Evolutionary conservation across 208 protist genomes (phyloP).

Genomic region (Novymonas esmeraldas): DNA sequence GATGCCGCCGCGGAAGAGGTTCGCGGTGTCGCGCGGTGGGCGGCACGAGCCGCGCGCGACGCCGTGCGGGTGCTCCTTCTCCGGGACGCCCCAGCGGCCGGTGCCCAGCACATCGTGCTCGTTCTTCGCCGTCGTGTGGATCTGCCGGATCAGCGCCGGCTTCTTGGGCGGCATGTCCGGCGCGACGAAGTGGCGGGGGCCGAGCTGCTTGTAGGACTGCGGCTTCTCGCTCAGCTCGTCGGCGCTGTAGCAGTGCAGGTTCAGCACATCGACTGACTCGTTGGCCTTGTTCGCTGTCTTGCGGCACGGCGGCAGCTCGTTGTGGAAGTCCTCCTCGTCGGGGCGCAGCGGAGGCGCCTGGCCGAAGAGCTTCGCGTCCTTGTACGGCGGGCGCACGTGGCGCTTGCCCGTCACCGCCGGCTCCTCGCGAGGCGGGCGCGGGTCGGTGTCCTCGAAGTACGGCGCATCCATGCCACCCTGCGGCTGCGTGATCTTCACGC

Average conservation of each 20-base stretch:
- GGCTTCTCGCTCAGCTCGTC: slow-evolving; percentile 69
- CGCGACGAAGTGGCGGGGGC: slow-evolving; percentile 57
- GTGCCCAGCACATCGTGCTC: slow-evolving; percentile 85
- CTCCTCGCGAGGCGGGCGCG: slow-evolving; percentile 41
- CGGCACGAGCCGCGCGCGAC: slow-evolving; percentile 45
- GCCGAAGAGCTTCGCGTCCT: slow-evolving; percentile 34
- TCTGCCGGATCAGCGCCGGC: slow-evolving; percentile 48
- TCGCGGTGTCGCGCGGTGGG: slow-evolving; percentile 49
- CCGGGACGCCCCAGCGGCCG: slow-evolving; percentile 56
- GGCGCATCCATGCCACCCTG: slow-evolving; percentile 46
- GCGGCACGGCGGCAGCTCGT: slow-evolving; percentile 33
- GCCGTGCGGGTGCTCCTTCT: slow-evolving; percentile 40
- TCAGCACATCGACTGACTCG: slow-evolving; percentile 74
- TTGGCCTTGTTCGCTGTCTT: slow-evolving; percentile 58
- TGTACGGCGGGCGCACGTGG: slow-evolving; percentile 34
- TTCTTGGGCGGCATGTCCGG: slow-evolving; percentile 49
- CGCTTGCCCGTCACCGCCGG: slow-evolving; percentile 34
- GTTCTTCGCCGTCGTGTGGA: slow-evolving; percentile 64
- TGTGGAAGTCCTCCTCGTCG: slow-evolving; percentile 15
- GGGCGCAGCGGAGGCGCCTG: slow-evolving; percentile 14
- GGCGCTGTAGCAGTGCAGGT: slow-evolving; percentile 68
- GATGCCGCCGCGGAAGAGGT: slow-evolving; percentile 39
- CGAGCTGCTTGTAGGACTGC: slow-evolving; percentile 41
- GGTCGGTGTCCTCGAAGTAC: slow-evolving; percentile 67
- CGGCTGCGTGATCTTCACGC: slow-evolving; percentile 36